Evolutionary conservation across 805 yeast genomes (phyloP).

Genomic region (Vanderwaltozyma tropicalis): DNA sequence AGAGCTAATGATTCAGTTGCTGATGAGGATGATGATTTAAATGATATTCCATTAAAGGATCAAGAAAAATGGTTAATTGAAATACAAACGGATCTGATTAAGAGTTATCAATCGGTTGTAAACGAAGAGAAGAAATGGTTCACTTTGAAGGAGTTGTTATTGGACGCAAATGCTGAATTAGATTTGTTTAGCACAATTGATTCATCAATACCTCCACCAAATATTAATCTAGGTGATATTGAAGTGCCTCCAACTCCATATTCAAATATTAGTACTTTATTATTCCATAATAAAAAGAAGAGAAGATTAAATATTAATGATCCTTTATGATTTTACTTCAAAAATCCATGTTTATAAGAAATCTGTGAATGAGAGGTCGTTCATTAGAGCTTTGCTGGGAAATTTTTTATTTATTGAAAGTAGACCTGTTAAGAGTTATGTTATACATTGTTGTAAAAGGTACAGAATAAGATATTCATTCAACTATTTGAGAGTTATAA

Average conservation of each 20-base stretch:
- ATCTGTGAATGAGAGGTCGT: no score
- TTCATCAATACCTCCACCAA: neutral
- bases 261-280: slow-evolving; percentile 1
- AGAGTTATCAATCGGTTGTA: slow-evolving; percentile 13
- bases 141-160: slow-evolving; percentile 20
- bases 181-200: slow-evolving; percentile 24
- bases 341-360: no score
- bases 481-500: no score
- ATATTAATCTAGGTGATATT: slow-evolving; percentile 2
- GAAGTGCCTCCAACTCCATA: slow-evolving; percentile 2
- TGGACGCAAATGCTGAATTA: slow-evolving; percentile 26
- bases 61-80: slow-evolving; percentile 14
- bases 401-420: no score
- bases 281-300: slow-evolving; percentile 1
- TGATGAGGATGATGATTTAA: neutral
- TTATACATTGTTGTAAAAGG: no score
- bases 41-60: slow-evolving; percentile 1
- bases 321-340: no score
- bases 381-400: no score
- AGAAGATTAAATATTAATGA: slow-evolving; percentile 29
- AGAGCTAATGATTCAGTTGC: neutral
- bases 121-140: slow-evolving; percentile 26
- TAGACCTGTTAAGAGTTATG: no score
- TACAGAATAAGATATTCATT: no score
- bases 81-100: slow-evolving; percentile 13